A percentile compares a stretch with the other conserved stretches of the same genome.
These are phyloP conservation scores for Vigna unguiculata DNA, from an alignment of 306 rosid species.

Conservation along the genomic window DNA sequence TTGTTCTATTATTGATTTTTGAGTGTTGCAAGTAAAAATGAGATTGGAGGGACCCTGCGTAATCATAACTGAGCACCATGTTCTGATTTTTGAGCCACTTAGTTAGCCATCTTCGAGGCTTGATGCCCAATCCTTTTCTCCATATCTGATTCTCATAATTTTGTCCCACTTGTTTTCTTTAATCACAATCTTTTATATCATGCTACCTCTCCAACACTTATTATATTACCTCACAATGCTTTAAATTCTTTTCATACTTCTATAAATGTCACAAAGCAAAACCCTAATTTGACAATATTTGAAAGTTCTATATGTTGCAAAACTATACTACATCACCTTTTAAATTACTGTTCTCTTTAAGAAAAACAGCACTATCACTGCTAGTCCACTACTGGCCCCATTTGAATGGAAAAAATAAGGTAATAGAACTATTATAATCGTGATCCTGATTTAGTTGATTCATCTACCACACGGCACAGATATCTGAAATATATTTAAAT, in stretches of 20 bases:
- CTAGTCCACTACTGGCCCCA: neutral
- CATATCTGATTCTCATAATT: neutral
- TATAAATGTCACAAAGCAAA: neutral
- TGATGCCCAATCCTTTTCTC: neutral
- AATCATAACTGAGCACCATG: neutral
- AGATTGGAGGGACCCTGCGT: neutral
- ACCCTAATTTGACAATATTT: neutral
- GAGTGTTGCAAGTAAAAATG: neutral
- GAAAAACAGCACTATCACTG: neutral
- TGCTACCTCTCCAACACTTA: neutral
- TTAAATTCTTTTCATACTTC: too few relatives aligned
- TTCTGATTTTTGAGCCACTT: neutral
- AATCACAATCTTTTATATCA: neutral
- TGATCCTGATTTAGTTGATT: neutral
- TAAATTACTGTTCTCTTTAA: neutral
- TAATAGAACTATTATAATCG: neutral
- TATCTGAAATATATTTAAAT: neutral
- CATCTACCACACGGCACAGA: neutral
- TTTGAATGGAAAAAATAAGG: neutral
- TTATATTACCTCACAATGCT: neutral
- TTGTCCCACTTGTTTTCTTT: neutral
- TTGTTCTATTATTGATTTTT: neutral
- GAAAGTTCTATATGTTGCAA: neutral
- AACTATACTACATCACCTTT: neutral
- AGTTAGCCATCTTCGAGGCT: neutral